A percentile compares a stretch with the other conserved stretches of the same genome.
phyloP scores from a whole-genome alignment of 108 stramenopile genomes.

The Tribonema minus region DNA sequence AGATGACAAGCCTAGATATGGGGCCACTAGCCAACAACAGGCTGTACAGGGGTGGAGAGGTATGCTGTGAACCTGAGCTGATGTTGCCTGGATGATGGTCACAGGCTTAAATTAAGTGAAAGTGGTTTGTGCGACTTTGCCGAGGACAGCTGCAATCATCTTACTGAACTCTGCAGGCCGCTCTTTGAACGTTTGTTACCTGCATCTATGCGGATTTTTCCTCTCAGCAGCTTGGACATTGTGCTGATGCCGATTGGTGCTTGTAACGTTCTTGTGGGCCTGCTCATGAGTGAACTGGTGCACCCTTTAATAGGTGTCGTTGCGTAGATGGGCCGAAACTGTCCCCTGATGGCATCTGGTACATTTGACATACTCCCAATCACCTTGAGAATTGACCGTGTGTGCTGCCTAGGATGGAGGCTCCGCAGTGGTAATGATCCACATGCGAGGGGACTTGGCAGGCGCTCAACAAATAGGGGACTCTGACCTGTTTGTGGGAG shows the following conservation, averaged over 20 bases:
- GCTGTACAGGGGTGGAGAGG: slow-evolving; percentile 36
- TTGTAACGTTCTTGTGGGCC: neutral
- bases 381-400: neutral
- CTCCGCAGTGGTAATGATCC: slow-evolving; percentile 24
- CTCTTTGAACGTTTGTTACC: neutral
- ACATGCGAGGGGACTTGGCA: neutral
- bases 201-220: neutral
- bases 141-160: neutral
- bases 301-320: neutral
- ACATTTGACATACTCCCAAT: neutral
- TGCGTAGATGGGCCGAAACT: neutral
- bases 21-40: slow-evolving; percentile 33
- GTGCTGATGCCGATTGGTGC: neutral
- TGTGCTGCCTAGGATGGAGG: slow-evolving; percentile 8
- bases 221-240: neutral
- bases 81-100: too few relatives aligned
- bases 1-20: slow-evolving; percentile 28
- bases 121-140: neutral
- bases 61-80: too few relatives aligned
- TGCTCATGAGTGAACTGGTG: neutral
- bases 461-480: slow-evolving; percentile 24
- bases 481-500: slow-evolving; percentile 36
- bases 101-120: too few relatives aligned
- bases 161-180: neutral
- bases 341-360: neutral